Evolutionary conservation across 306 rosid species (phyloP).

Genomic region (Lagenaria siceraria): DNA sequence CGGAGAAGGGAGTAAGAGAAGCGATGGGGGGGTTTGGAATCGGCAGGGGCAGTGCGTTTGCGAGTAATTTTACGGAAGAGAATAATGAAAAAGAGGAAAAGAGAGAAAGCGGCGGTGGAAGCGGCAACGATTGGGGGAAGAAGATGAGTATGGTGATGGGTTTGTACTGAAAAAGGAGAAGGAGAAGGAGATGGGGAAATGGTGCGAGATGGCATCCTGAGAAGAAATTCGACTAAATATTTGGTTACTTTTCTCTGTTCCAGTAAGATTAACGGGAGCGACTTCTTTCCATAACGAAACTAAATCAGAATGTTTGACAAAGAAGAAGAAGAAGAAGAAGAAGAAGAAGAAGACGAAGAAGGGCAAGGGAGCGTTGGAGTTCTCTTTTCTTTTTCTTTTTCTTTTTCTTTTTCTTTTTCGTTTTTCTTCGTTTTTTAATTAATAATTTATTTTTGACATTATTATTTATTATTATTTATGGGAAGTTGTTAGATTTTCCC

Average conservation of each 20-base stretch:
- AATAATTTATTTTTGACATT: background rate
- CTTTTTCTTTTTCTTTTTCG: background rate
- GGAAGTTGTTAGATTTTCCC: slow-evolving; percentile 1
- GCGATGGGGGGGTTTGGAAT: slow-evolving; percentile 52
- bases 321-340: background rate
- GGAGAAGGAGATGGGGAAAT: slow-evolving; percentile 14
- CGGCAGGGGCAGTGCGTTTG: slow-evolving; percentile 42
- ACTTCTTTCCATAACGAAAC: background rate
- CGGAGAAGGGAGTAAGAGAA: slow-evolving; percentile 61
- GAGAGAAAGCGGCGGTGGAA: slow-evolving; percentile 28
- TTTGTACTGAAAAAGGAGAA: slow-evolving; percentile 16
- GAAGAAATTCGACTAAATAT: background rate
- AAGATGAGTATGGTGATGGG: background rate
- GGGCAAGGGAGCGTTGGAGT: background rate
- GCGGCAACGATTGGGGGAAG: slow-evolving; percentile 20
- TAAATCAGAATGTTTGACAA: background rate
- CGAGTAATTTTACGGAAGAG: slow-evolving; percentile 33
- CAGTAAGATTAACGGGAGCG: background rate
- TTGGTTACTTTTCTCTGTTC: background rate
- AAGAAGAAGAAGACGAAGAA: background rate
- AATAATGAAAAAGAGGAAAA: slow-evolving; percentile 38
- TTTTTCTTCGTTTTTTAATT: background rate
- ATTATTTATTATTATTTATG: background rate
- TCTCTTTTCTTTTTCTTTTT: background rate
- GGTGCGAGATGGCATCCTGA: slow-evolving; percentile 44